Conservation (phyloP, 306 rosid species). For the Inga oerstediana region DNA sequence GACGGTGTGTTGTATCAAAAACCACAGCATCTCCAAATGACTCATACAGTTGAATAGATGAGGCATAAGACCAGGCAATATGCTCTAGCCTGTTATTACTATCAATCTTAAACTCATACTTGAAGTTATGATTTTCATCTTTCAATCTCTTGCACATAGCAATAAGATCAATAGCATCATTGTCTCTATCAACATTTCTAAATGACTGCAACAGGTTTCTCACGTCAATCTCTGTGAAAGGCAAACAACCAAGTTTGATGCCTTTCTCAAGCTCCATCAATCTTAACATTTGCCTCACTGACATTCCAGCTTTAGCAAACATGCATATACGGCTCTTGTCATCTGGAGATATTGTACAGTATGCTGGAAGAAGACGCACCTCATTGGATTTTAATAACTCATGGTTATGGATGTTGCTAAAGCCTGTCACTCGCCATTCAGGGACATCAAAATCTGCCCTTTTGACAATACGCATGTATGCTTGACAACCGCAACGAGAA, state of each 20-base stretch:
- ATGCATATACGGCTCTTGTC: slow-evolving; percentile 87
- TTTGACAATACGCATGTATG: slow-evolving; percentile 83
- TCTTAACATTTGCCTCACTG: slow-evolving; percentile 88
- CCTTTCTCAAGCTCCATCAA: slow-evolving; percentile 91
- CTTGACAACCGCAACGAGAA: slow-evolving; percentile 84
- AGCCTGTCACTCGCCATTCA: slow-evolving; percentile 94
- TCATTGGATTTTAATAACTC: slow-evolving; percentile 72
- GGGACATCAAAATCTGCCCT: slow-evolving; percentile 79
- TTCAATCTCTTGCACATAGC: slow-evolving; percentile 82
- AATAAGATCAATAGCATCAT: slow-evolving; percentile 82
- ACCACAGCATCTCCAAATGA: slow-evolving; percentile 74
- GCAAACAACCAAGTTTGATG: slow-evolving; percentile 78
- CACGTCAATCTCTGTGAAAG: slow-evolving; percentile 82
- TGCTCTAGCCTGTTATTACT: slow-evolving; percentile 74
- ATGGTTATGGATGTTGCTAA: slow-evolving; percentile 79
- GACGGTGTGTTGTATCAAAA: slow-evolving; percentile 76
- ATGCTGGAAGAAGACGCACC: slow-evolving; percentile 64
- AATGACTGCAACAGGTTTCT: slow-evolving; percentile 81
- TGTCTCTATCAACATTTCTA: slow-evolving; percentile 74
- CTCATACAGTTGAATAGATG: slow-evolving; percentile 62
- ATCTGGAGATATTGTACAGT: slow-evolving; percentile 72
- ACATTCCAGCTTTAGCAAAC: slow-evolving; percentile 95
- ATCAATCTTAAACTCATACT: slow-evolving; percentile 78
- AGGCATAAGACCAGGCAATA: slow-evolving; percentile 79
- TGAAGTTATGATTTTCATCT: slow-evolving; percentile 76